These are phyloP conservation scores for Monocercomonoides exilis DNA, from an alignment of 78 protist genomes.

Conservation along the genomic window DNA sequence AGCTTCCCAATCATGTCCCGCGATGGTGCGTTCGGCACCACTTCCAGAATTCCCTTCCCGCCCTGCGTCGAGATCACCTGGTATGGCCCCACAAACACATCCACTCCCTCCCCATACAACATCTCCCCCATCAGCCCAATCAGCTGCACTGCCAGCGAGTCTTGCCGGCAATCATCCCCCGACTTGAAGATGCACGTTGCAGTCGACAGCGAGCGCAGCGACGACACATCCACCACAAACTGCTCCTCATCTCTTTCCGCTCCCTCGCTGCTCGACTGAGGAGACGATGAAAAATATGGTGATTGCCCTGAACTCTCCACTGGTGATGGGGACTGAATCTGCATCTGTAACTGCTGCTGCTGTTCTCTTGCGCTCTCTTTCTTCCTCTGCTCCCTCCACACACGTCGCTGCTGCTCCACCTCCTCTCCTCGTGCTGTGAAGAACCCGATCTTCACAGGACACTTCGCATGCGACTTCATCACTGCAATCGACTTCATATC, in stretches of 20 bases:
- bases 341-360: too few species aligned
- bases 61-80: constrained; percentile 58
- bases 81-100: constrained; percentile 76
- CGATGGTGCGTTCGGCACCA: constrained; percentile 65
- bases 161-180: constrained; percentile 89
- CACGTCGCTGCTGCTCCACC: neutral
- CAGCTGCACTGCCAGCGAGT: constrained; percentile 74
- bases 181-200: constrained; percentile 42
- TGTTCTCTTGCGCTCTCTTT: too few species aligned
- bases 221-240: neutral
- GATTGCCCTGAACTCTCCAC: too few species aligned
- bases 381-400: too few species aligned
- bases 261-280: too few species aligned
- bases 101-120: constrained; percentile 49
- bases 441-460: neutral
- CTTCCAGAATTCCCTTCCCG: constrained; percentile 69
- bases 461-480: constrained; percentile 15
- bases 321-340: neutral
- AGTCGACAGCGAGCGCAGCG: neutral
- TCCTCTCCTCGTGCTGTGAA: neutral
- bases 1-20: constrained; percentile 79
- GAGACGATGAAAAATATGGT: too few species aligned
- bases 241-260: neutral
- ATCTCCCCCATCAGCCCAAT: constrained; percentile 61
- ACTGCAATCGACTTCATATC: neutral